These are phyloP conservation scores for Monosporascus cannonballus DNA, from an alignment of 2,329 filamentous ascomycete species.

Conservation along the genomic window DNA sequence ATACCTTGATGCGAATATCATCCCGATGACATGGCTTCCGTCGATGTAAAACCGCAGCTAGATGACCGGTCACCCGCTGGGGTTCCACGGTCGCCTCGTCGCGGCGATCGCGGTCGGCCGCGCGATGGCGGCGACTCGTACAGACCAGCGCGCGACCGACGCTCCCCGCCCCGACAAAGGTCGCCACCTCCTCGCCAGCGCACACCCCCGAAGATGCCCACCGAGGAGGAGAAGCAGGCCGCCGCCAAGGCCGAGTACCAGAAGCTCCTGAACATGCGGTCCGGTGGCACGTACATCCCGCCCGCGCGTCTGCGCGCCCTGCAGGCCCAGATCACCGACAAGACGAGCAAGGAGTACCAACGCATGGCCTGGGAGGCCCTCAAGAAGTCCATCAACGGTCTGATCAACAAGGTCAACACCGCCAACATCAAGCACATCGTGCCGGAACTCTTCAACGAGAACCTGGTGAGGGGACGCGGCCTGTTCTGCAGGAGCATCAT, in stretches of 20 bases:
- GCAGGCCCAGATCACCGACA: constrained; percentile 95
- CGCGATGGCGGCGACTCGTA: constrained; percentile 47
- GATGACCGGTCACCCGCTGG: constrained; percentile 21
- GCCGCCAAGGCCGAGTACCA: constrained; percentile 89
- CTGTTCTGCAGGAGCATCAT: constrained; percentile 94
- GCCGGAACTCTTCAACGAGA: constrained; percentile 91
- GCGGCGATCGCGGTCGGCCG: constrained; percentile 23
- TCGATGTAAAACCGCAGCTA: constrained; percentile 33
- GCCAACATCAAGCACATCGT: constrained; percentile 98
- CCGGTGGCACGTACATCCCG: constrained; percentile 93
- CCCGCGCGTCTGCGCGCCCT: constrained; percentile 84
- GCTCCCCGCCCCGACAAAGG: constrained; percentile 11
- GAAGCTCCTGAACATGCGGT: constrained; percentile 85
- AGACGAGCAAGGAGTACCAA: constrained; percentile 93
- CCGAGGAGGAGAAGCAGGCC: constrained; percentile 80
- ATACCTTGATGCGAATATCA: background rate
- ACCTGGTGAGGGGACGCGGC: constrained; percentile 82
- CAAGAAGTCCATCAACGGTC: constrained; percentile 96
- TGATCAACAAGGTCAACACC: constrained; percentile 99
- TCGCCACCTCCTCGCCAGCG: constrained; percentile 16
- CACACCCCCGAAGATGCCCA: constrained; percentile 33
- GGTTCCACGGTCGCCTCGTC: constrained; percentile 24
- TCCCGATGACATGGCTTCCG: constrained; percentile 35
- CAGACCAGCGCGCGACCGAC: constrained; percentile 31
- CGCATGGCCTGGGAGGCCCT: constrained; percentile 98